Conservation (phyloP, 2,329 filamentous ascomycete species). For the Coniochaeta hoffmannii region DNA sequence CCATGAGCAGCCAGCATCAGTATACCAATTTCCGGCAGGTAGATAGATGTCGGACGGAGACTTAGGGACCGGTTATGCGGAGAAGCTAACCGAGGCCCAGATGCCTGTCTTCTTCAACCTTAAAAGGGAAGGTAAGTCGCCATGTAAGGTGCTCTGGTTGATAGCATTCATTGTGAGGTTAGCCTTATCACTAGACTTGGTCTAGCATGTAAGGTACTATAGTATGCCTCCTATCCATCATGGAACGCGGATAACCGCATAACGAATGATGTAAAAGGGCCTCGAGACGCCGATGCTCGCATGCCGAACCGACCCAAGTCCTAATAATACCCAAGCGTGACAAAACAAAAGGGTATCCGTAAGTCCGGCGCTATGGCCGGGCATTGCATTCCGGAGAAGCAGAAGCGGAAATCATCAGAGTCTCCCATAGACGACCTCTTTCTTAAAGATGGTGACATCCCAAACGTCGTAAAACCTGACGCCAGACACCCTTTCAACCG, state of each 20-base stretch:
- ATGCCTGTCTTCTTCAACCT: not conserved
- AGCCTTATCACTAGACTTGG: not conserved
- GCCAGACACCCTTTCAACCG: constrained; percentile 30
- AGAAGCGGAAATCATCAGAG: constrained; percentile 22
- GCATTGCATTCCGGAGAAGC: not conserved
- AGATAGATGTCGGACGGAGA: not conserved
- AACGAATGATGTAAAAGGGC: not conserved
- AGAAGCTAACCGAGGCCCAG: not conserved
- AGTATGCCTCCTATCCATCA: not conserved
- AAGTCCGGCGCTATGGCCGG: not conserved
- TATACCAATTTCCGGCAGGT: not conserved
- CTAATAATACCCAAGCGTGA: not conserved
- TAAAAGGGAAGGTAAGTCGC: not conserved
- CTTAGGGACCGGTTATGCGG: not conserved
- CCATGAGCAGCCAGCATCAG: not conserved
- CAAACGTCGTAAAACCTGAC: constrained; percentile 35
- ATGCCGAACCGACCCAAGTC: not conserved
- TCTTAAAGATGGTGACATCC: constrained; percentile 50
- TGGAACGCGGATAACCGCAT: not conserved
- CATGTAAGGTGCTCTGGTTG: not conserved
- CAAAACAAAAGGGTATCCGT: not conserved
- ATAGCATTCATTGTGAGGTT: not conserved
- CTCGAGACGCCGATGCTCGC: not conserved
- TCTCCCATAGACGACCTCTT: constrained; percentile 40
- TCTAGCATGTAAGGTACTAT: not conserved